Evolutionary conservation across 2,329 filamentous ascomycete species (phyloP).

Genomic region (Diaporthe australafricana): DNA sequence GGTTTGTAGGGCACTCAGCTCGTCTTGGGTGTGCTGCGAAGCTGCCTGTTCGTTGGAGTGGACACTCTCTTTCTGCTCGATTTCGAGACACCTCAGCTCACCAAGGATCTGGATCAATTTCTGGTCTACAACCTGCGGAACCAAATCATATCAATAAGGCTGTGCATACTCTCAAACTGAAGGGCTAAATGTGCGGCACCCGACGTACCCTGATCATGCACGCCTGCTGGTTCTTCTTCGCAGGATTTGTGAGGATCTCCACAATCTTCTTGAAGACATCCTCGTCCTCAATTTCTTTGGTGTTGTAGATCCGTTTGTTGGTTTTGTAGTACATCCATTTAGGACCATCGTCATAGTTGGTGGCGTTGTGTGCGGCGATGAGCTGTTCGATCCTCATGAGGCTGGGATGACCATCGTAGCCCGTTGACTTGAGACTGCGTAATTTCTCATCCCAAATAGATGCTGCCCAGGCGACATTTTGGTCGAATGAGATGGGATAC

Average conservation of each 20-base stretch:
- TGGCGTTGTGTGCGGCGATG: not conserved
- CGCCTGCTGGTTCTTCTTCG: not conserved
- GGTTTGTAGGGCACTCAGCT: not conserved
- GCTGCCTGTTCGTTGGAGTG: not conserved
- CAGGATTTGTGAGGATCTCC: not conserved
- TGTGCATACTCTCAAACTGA: too few relatives aligned
- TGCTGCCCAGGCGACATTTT: not conserved
- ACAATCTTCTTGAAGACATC: not conserved
- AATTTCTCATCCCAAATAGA: not conserved
- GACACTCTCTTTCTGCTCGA: not conserved
- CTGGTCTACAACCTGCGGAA: not conserved
- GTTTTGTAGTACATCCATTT: conserved; percentile 26
- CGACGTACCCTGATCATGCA: conserved; percentile 20
- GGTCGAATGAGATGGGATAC: not conserved
- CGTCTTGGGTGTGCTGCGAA: too few relatives aligned
- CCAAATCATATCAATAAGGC: not conserved
- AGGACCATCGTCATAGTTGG: not conserved
- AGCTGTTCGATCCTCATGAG: not conserved
- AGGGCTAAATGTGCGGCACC: not conserved
- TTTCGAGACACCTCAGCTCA: conserved; percentile 3
- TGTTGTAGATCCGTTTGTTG: not conserved
- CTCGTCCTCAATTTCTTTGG: not conserved
- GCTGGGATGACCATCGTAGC: not conserved
- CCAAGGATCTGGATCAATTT: not conserved
- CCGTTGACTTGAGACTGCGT: not conserved